Evolutionary conservation across 1,284 basidiomycete species (phyloP).

Genomic region (Microbotryum scabiosae): DNA sequence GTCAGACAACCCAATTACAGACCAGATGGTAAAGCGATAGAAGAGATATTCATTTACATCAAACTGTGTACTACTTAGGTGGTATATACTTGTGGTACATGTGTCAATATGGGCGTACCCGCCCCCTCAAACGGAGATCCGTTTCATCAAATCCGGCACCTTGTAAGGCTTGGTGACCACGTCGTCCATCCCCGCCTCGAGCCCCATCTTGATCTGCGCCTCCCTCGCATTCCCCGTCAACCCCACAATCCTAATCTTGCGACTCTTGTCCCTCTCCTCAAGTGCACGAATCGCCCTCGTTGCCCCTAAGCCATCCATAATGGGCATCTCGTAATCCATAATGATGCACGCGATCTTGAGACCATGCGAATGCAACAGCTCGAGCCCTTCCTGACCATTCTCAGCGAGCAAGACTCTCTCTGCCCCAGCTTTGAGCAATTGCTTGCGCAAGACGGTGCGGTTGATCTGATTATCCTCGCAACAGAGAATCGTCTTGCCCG

Average conservation of each 20-base stretch:
- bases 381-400: slow-evolving; percentile 21
- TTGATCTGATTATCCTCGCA: slow-evolving; percentile 29
- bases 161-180: slow-evolving; percentile 25
- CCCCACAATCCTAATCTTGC: slow-evolving; percentile 13
- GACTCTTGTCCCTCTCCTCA: neutral
- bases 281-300: slow-evolving; percentile 13
- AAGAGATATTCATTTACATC: no score
- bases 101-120: no score
- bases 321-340: slow-evolving; percentile 28
- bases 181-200: slow-evolving; percentile 20
- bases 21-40: no score
- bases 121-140: no score
- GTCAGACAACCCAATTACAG: no score
- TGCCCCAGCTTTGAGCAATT: slow-evolving; percentile 19
- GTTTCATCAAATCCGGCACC: neutral
- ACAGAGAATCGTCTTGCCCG: slow-evolving; percentile 6
- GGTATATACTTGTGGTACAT: no score
- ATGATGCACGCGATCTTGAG: slow-evolving; percentile 12
- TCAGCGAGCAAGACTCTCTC: slow-evolving; percentile 11
- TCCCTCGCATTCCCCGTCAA: slow-evolving; percentile 21
- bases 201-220: slow-evolving; percentile 10
- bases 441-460: slow-evolving; percentile 15
- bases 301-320: slow-evolving; percentile 17
- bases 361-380: neutral
- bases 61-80: no score